Base-by-base conservation (phyloP, 2,329 filamentous ascomycete genomes). In the Aspergillus sergii region DNA sequence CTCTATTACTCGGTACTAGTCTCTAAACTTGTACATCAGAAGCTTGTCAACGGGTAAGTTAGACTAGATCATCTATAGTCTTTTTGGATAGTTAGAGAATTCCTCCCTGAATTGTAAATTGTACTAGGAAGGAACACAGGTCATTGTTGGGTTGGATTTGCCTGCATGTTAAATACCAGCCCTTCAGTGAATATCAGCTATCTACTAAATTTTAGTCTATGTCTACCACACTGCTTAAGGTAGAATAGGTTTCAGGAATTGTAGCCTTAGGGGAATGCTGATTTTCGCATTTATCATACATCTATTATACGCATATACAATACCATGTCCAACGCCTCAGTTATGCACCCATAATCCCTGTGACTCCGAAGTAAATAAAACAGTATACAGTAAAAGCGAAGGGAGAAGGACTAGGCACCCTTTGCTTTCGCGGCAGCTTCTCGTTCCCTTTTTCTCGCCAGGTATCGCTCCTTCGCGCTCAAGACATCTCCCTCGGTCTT, bases 381-480 rank as follows among this genome's bases (percentile, higher is more conserved):
- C 7, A 55, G 32, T 55, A 39, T 23, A 55, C 30, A 36, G 34
- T 39, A 21, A 12, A 30, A 11, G 32, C 21, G 1, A 9, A 39
- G 28, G 14, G n/a, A 26, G n/a, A 39, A 39, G 34, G 4, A 3
- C 46, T 54, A 69, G 4, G 59, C 59, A 32, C 60, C 64, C 60
- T 74, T 74, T 30, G 58, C 68, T 55, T 71, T 71, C 14, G 69
- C 70, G 39, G 73, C 73, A n/a, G 75, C 75, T 59, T 79, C 79
- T 63, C 76, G 73, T 64, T 88, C 86, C 64, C 77, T 82, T 78
- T 88, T 89, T 66, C 87, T 78, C 58, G 86, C 84, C 69, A 89
- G 72, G 71, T 87, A 89, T 51, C 87, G 79, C 72, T 89, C 87
- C 68, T 83, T 85, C 4, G 87, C 87, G 71, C 86, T 86, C 64